Evolutionary conservation across 345 rosid genomes (phyloP).

Genomic region (Punica granatum): DNA sequence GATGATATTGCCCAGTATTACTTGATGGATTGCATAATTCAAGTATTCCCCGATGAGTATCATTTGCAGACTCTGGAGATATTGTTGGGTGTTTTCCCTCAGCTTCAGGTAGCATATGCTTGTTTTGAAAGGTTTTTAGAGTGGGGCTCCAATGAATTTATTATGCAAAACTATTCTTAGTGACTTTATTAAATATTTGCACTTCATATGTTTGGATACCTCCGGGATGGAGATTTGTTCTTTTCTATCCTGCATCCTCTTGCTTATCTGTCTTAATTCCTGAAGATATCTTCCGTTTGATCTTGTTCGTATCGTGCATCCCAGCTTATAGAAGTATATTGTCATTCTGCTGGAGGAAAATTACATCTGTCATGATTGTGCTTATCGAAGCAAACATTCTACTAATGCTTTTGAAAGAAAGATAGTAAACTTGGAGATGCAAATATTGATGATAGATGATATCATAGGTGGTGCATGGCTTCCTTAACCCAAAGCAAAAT

Average conservation of each 20-base stretch:
- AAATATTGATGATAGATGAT: neutral
- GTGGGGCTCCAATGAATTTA: neutral
- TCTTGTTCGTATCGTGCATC: neutral
- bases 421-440: neutral
- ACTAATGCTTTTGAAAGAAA: neutral
- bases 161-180: neutral
- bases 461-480: neutral
- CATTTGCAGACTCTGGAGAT: conserved; percentile 97
- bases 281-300: neutral
- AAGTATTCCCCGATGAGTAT: conserved; percentile 98
- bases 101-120: conserved; percentile 66
- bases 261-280: neutral
- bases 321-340: neutral
- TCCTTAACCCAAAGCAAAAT: neutral
- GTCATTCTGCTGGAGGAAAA: neutral
- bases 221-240: neutral
- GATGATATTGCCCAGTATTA: conserved; percentile 93
- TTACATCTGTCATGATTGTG: neutral
- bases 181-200: neutral
- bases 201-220: neutral
- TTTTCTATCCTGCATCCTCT: neutral
- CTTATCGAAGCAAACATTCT: neutral
- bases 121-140: neutral
- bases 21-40: conserved; percentile 97
- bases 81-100: conserved; percentile 88